phyloP scores from a whole-genome alignment of 2,329 filamentous ascomycete genomes.

The Calonectria montana region DNA sequence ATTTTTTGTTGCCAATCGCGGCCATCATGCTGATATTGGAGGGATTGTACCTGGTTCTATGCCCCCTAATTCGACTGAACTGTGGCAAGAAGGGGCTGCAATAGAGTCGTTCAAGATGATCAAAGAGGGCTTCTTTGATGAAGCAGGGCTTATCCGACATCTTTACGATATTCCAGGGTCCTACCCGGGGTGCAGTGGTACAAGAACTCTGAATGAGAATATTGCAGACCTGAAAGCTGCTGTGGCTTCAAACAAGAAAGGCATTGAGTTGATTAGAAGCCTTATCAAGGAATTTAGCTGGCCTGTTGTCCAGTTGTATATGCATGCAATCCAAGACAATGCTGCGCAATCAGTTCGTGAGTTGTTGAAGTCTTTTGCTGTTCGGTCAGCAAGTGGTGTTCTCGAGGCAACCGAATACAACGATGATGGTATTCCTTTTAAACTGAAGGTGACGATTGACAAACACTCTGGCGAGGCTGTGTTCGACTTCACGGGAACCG shows the following conservation, averaged over 20 bases:
- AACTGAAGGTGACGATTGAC: conserved; percentile 80
- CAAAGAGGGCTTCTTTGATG: conserved; percentile 41
- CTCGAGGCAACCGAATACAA: conserved; percentile 83
- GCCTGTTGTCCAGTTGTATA: conserved; percentile 83
- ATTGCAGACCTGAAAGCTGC: conserved; percentile 89
- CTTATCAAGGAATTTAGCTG: conserved; percentile 84
- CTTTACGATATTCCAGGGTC: conserved; percentile 55
- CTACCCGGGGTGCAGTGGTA: conserved; percentile 61
- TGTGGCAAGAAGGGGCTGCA: conserved; percentile 68
- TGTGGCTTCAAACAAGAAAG: conserved; percentile 86
- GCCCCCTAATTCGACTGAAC: conserved; percentile 74
- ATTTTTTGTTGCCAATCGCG: conserved; percentile 48
- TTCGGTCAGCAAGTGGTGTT: conserved; percentile 75
- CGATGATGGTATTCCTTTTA: conserved; percentile 86
- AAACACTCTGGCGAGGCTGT: conserved; percentile 78
- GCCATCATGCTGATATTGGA: conserved; percentile 49
- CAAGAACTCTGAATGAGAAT: conserved; percentile 81
- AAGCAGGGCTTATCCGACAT: conserved; percentile 68
- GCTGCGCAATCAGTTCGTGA: conserved; percentile 81
- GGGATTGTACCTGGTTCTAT: conserved; percentile 81
- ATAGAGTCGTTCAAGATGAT: conserved; percentile 57
- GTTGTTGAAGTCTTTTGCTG: conserved; percentile 78
- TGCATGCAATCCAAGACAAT: conserved; percentile 84
- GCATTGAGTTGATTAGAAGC: conserved; percentile 79
- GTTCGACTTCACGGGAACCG: conserved; percentile 61